These are phyloP conservation scores for Aspergillus avenaceus DNA, from an alignment of 495 filamentous ascomycete species.

Conservation along the genomic window DNA sequence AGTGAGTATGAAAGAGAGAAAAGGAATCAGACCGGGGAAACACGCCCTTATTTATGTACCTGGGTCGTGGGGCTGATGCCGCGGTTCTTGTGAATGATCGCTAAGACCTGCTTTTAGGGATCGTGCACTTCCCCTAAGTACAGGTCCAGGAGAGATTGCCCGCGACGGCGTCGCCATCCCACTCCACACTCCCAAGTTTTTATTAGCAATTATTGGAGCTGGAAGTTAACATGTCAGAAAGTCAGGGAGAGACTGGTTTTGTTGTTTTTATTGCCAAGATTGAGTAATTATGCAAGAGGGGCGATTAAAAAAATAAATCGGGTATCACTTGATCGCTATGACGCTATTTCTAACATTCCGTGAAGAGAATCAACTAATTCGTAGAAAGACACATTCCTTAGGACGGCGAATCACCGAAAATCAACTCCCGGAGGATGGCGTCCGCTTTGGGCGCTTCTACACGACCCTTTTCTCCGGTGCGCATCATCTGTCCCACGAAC, in stretches of 20 bases:
- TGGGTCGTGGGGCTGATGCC: conserved; percentile 10
- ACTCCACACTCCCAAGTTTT: conserved; percentile 15
- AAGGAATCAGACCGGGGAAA: neutral
- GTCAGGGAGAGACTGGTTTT: no score
- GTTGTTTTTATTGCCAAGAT: neutral
- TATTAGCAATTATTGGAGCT: conserved; percentile 20
- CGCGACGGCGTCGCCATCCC: conserved; percentile 23
- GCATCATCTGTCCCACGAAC: conserved; percentile 91
- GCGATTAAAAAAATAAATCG: neutral
- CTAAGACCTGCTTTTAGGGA: conserved; percentile 52
- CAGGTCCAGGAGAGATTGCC: conserved; percentile 47
- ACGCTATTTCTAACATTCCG: conserved; percentile 4
- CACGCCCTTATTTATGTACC: neutral
- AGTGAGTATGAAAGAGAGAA: neutral
- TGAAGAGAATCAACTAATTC: conserved; percentile 1
- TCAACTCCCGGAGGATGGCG: conserved; percentile 53
- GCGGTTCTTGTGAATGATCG: conserved; percentile 23
- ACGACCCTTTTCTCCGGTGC: conserved; percentile 65
- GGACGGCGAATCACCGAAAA: conserved; percentile 28
- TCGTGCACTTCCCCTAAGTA: conserved; percentile 47
- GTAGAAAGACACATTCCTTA: conserved; percentile 4
- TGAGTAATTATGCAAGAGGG: neutral
- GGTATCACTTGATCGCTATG: neutral
- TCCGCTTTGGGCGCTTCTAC: conserved; percentile 74
- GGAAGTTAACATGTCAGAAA: neutral